Evolutionary conservation across 768 basidiomycete genomes (phyloP).

Genomic region (Mycena metata): DNA sequence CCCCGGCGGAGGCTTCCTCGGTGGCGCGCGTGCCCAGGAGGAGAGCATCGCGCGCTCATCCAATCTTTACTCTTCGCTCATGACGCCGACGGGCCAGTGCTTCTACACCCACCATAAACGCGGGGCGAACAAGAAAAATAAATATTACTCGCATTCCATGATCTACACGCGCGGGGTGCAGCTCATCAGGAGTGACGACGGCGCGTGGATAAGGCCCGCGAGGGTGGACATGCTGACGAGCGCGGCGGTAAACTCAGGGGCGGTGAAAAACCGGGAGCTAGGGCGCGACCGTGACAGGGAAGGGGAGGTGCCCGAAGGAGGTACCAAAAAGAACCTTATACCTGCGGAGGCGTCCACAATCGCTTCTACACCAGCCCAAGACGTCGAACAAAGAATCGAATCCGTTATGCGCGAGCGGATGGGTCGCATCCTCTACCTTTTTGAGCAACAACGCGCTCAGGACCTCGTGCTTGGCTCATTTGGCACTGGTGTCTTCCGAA

Average conservation of each 20-base stretch:
- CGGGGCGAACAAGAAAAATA: slow-evolving; percentile 37
- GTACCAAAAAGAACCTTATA: too few relatives aligned
- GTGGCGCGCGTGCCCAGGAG: slow-evolving; percentile 69
- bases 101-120: slow-evolving; percentile 61
- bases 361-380: slow-evolving; percentile 23
- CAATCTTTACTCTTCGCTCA: slow-evolving; percentile 64
- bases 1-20: slow-evolving; percentile 68
- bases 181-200: slow-evolving; percentile 62
- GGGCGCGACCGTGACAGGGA: too few relatives aligned
- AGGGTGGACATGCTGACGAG: slow-evolving; percentile 63
- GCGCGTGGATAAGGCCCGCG: slow-evolving; percentile 60
- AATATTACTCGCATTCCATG: slow-evolving; percentile 68
- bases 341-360: neutral
- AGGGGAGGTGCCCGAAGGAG: too few relatives aligned
- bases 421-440: slow-evolving; percentile 73
- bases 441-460: slow-evolving; percentile 70
- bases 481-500: slow-evolving; percentile 84
- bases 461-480: slow-evolving; percentile 80
- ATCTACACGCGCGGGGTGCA: slow-evolving; percentile 62
- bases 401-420: slow-evolving; percentile 77
- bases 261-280: too few relatives aligned
- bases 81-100: slow-evolving; percentile 53
- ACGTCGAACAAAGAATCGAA: slow-evolving; percentile 61
- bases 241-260: slow-evolving; percentile 61
- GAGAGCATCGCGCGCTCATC: slow-evolving; percentile 71